Percentiles rank a stretch among this genome's conserved stretches.
phyloP scores from a whole-genome alignment of 139 green algal genomes.

The Picochlorum costavermella region DNA sequence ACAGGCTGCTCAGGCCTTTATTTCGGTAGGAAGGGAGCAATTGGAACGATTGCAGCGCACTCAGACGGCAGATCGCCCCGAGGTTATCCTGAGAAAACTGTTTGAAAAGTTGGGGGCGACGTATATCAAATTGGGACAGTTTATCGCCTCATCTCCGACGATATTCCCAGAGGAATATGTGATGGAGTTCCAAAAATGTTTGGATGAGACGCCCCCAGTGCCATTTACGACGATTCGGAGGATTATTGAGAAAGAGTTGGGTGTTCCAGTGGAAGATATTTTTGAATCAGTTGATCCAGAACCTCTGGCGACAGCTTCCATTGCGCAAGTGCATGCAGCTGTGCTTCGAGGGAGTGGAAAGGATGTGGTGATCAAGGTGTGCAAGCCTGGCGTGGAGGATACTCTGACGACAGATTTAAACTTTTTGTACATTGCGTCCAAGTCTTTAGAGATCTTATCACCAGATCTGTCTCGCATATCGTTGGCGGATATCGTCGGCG shows the following conservation, averaged over 20 bases:
- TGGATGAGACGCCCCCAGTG: slow-evolving; percentile 83
- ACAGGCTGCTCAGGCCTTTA: slow-evolving; percentile 47
- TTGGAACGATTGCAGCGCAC: slow-evolving; percentile 10
- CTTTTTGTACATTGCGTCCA: slow-evolving; percentile 66
- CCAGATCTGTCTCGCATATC: slow-evolving; percentile 72
- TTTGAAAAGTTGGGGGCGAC: slow-evolving; percentile 92
- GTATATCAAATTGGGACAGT: slow-evolving; percentile 92
- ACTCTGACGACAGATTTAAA: slow-evolving; percentile 80
- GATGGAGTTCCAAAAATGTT: slow-evolving; percentile 90
- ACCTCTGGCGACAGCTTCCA: slow-evolving; percentile 80
- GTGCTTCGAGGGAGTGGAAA: slow-evolving; percentile 63
- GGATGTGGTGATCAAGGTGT: slow-evolving; percentile 84
- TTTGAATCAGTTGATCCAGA: slow-evolving; percentile 74
- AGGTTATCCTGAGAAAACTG: slow-evolving; percentile 55
- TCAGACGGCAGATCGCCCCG: slow-evolving; percentile 8
- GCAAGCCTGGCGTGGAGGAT: slow-evolving; percentile 92
- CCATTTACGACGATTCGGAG: slow-evolving; percentile 58
- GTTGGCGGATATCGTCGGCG: slow-evolving; percentile 59
- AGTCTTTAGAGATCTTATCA: slow-evolving; percentile 73
- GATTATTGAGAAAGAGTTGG: slow-evolving; percentile 55
- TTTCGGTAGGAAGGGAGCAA: slow-evolving; percentile 33
- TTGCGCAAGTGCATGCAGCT: slow-evolving; percentile 88
- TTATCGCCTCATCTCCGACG: slow-evolving; percentile 87
- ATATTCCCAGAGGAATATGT: slow-evolving; percentile 95
- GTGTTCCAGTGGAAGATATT: slow-evolving; percentile 53